Conservation (phyloP, 805 yeast species). For the Metschnikowia hibisci region DNA sequence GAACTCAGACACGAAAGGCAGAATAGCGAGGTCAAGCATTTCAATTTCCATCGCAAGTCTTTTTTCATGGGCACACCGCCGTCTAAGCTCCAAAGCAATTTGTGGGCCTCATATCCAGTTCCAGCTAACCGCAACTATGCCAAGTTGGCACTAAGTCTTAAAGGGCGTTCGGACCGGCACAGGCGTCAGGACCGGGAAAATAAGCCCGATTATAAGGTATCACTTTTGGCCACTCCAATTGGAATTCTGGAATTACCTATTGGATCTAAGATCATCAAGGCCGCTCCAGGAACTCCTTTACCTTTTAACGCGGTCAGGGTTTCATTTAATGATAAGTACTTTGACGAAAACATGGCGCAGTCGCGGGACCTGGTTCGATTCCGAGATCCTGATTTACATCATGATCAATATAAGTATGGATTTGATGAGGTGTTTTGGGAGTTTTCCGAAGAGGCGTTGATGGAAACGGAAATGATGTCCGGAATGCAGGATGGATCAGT, state of each 20-base stretch:
- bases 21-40: conserved; percentile 3
- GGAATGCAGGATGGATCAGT: no score
- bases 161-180: background rate
- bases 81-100: background rate
- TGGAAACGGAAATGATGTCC: background rate
- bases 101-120: conserved; percentile 5
- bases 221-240: background rate
- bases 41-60: background rate
- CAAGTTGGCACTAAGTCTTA: background rate
- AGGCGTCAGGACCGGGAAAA: background rate
- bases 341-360: conserved; percentile 1
- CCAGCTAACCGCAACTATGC: conserved; percentile 4
- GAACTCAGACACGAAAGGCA: conserved; percentile 16
- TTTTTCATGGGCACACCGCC: background rate
- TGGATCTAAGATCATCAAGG: conserved; percentile 19
- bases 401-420: conserved; percentile 4
- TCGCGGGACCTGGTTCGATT: background rate
- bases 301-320: conserved; percentile 31
- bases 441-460: background rate
- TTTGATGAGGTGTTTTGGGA: conserved; percentile 5
- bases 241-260: conserved; percentile 10
- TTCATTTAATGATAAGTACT: conserved; percentile 9
- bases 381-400: conserved; percentile 4
- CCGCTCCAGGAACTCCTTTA: conserved; percentile 24
- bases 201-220: background rate